These are phyloP conservation scores for Fusarium odoratissimum DNA, from an alignment of 2,329 filamentous ascomycete genomes.

Conservation along the genomic window DNA sequence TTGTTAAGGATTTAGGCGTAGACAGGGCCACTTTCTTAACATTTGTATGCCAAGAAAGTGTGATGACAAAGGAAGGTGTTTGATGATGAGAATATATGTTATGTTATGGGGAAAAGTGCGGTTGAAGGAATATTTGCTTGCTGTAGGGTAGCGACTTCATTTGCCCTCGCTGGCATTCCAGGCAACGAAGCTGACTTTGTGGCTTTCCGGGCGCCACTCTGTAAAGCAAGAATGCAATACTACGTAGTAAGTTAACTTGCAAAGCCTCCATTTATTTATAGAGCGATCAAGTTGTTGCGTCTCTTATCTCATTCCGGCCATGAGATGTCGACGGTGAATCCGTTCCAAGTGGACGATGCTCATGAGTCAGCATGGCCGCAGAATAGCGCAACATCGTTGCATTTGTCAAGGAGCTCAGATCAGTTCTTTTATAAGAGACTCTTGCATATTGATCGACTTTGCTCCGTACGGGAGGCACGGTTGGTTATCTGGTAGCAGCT, in stretches of 20 bases:
- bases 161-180: background rate
- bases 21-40: no score
- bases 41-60: no score
- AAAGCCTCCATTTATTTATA: accelerated
- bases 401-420: accelerated
- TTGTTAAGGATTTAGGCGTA: no score
- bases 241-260: no score
- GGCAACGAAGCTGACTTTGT: background rate
- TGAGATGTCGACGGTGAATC: accelerated
- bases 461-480: no score
- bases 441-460: background rate
- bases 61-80: no score
- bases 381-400: no score
- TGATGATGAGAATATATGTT: no score
- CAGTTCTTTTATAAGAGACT: background rate
- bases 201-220: background rate
- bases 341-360: accelerated
- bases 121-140: accelerated
- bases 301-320: background rate
- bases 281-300: background rate
- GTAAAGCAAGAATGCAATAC: background rate
- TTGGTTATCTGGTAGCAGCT: background rate
- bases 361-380: accelerated
- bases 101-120: accelerated
- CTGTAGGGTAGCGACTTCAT: background rate